Evolutionary conservation across 176 grass and related monocot species (phyloP).

Genomic region (Aegilops bicornis): DNA sequence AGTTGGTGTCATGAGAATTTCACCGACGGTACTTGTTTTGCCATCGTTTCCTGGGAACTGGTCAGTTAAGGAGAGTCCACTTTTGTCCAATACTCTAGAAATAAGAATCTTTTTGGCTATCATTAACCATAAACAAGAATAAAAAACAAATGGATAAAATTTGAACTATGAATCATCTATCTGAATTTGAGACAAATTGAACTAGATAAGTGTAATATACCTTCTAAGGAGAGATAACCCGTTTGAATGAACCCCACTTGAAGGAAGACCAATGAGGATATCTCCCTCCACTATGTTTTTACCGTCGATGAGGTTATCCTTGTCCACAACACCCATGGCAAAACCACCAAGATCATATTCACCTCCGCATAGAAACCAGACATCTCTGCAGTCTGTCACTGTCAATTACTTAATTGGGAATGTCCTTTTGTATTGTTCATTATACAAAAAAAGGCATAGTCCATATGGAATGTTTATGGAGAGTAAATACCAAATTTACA

Average conservation of each 20-base stretch:
- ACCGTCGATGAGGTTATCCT: constrained; percentile 77
- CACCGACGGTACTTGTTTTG: constrained; percentile 55
- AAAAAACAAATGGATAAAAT: neutral
- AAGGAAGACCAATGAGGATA: constrained; percentile 87
- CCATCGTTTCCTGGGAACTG: constrained; percentile 63
- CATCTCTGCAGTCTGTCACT: constrained; percentile 92
- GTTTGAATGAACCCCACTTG: constrained; percentile 90
- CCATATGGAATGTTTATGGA: neutral
- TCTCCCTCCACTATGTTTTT: constrained; percentile 83
- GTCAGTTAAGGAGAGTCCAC: constrained; percentile 64
- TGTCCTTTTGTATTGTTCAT: neutral
- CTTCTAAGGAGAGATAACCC: constrained; percentile 92
- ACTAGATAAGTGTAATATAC: constrained; percentile 33
- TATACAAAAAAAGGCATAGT: neutral
- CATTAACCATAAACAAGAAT: constrained; percentile 9
- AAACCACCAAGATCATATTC: constrained; percentile 91
- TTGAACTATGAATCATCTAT: neutral
- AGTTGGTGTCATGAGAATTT: constrained; percentile 89
- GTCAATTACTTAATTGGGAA: neutral
- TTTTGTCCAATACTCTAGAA: constrained; percentile 66
- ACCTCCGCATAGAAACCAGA: constrained; percentile 72
- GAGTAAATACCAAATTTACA: too few species aligned
- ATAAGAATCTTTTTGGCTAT: neutral
- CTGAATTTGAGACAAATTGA: neutral
- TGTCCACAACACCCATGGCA: constrained; percentile 78